These are phyloP conservation scores for Neocatenulostroma microsporum DNA, from an alignment of 2,329 filamentous ascomycete species.

Conservation along the genomic window DNA sequence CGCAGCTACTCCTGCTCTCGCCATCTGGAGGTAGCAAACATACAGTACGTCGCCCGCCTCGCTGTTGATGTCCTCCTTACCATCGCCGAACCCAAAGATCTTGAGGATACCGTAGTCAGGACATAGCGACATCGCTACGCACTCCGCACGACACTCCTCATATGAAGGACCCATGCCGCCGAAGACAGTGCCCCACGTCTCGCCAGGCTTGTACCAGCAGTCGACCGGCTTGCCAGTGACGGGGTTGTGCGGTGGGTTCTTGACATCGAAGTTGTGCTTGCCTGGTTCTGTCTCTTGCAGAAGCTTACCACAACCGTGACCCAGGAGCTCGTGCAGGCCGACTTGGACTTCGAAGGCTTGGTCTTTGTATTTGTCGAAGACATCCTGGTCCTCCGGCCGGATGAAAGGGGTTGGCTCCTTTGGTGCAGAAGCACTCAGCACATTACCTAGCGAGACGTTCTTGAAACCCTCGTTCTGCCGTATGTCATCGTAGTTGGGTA, in stretches of 20 bases:
- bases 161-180: constrained; percentile 80
- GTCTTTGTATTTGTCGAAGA: constrained; percentile 79
- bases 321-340: constrained; percentile 80
- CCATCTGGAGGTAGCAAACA: constrained; percentile 85
- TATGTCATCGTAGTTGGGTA: constrained; percentile 54
- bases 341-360: constrained; percentile 92
- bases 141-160: constrained; percentile 90
- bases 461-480: constrained; percentile 82
- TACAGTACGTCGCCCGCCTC: constrained; percentile 84
- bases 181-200: constrained; percentile 92
- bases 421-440: constrained; percentile 81
- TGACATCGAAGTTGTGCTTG: constrained; percentile 77
- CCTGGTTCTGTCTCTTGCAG: constrained; percentile 80
- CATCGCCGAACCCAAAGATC: constrained; percentile 87
- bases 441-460: constrained; percentile 88
- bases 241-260: constrained; percentile 74
- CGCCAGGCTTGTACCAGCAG: constrained; percentile 88
- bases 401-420: constrained; percentile 93
- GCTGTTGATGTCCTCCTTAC: constrained; percentile 60
- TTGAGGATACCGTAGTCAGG: constrained; percentile 84
- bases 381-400: constrained; percentile 62
- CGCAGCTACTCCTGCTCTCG: constrained; percentile 77
- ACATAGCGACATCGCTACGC: constrained; percentile 82
- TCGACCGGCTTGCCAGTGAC: constrained; percentile 68
- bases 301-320: constrained; percentile 88